Evolutionary conservation across 495 filamentous ascomycete genomes (phyloP).

Genomic region (Diplogelasinospora grovesii): DNA sequence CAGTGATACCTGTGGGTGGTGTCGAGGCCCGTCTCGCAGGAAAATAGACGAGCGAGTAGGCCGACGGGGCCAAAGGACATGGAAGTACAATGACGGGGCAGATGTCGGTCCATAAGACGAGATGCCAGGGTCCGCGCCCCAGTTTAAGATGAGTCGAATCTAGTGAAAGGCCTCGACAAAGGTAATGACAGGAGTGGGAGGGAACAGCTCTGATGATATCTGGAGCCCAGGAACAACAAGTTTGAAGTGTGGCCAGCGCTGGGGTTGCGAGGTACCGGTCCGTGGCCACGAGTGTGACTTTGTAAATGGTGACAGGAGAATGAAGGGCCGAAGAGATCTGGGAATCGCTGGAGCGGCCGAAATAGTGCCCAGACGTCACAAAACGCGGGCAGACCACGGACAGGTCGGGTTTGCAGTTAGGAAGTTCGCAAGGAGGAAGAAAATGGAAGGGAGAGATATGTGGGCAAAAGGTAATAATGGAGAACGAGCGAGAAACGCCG

Average conservation of each 20-base stretch:
- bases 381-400: slow-evolving; percentile 12
- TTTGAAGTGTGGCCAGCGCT: slow-evolving; percentile 6
- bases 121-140: slow-evolving; percentile 20
- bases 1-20: slow-evolving; percentile 3
- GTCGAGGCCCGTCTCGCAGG: slow-evolving; percentile 8
- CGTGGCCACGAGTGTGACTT: slow-evolving; percentile 11
- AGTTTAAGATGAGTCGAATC: slow-evolving; percentile 8
- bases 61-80: slow-evolving; percentile 9
- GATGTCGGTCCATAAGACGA: slow-evolving; percentile 25
- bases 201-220: slow-evolving; percentile 4
- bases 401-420: slow-evolving; percentile 15
- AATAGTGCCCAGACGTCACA: slow-evolving; percentile 2
- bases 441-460: slow-evolving; percentile 26
- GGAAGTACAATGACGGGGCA: slow-evolving; percentile 13
- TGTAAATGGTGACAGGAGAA: not conserved
- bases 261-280: slow-evolving; percentile 6
- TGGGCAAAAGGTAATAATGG: slow-evolving; percentile 35
- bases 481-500: slow-evolving; percentile 25
- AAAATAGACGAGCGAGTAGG: slow-evolving; percentile 3
- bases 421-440: slow-evolving; percentile 17
- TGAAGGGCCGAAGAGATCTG: not conserved
- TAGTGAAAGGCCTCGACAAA: slow-evolving; percentile 2
- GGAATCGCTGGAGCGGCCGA: not conserved
- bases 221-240: slow-evolving; percentile 2
- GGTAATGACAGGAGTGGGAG: slow-evolving; percentile 1